Base-by-base conservation (phyloP, 2,329 filamentous ascomycete genomes). In the Pseudocercospora fuligena region DNA sequence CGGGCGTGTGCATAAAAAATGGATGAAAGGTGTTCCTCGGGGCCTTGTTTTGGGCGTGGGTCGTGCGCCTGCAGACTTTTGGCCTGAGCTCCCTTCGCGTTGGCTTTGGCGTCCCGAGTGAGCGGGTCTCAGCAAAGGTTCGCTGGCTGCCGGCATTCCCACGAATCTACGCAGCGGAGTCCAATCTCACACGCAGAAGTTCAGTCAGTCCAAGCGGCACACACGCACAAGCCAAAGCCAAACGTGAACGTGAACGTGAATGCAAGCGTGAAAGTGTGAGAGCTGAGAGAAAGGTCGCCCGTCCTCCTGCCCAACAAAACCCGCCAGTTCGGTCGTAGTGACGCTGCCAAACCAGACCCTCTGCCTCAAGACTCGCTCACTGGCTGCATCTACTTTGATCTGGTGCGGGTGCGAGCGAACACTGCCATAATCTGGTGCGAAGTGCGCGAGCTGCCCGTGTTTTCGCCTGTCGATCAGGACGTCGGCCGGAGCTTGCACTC, bases 391-490 rank as follows among this genome's bases (percentile, higher is more conserved):
- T 36, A n/a, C 8, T 29, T 6, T 16, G 23, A 25, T 27, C 47
- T 19, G 47, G n/a, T 25, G 47, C 47, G 21, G 11, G 47, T 51
- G 47, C 47, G 47, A 51, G 47, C 47, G 47, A 21, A 51, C 47
- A 51, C 16, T 46, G 43, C 43, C 11, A 21, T 25, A 12, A 53
- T 16, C 49, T 27, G 23, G n/a, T 25, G 19, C 14, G 7, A 25
- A 53, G 23, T 53, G 49, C 21, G 46, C 21, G n/a, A 19, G 46
- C 49, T 53, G 25, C 49, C 49, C 49, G 49, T 54, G 11, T 29
- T 54, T n/a, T 54, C 51, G 51, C 51, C 25, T 31, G 51, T 54
- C 51, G 49, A 29, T 27, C 49, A 53, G 49, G 21, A 27, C 49
- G 23, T 53, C 49, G 49, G 8, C 49, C 25, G 49, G 21, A 53